Evolutionary conservation across 148 eudicot genomes (phyloP), one percentile per base, ranked within the genome.

Genomic region (Cornus kousa): DNA sequence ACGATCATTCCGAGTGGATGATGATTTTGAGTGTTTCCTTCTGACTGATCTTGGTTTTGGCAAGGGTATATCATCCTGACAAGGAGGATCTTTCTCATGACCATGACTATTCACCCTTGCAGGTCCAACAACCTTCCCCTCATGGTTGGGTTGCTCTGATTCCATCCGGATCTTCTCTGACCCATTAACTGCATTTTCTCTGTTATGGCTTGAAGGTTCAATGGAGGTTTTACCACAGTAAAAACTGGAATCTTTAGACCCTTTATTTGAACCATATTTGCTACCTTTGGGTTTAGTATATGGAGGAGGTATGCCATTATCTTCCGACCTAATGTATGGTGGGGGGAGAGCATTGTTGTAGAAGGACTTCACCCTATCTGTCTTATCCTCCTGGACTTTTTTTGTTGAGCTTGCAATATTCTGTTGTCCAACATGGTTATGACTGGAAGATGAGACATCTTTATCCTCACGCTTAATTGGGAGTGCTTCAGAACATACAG

Each of bases 41-140:
- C 94, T 79, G 35, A 78, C 80, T 66, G 97, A 90, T 85, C 94
- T 86, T 55, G 97, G 86, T 83, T 83, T 90, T 48, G 97, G 89
- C 40, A 89, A 82, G 67, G 87, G 90, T 35, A 84, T 78, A 62
- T 79, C 86, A 68, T 87, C 85, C 72, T 53, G 97, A 87, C 40
- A 89, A 82, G 57, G 84, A 88, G 35, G 82, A 71, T 87, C 89
- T 19, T 91, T 88, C 73, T 78, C 84, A 64, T 83, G 82, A 68
- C 57, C 82, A 24, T 71, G 77, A 31, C 72, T 84, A 65, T 77
- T 77, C 23, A 5, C 73, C 59, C 78, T 78, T 57, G 78, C 79
- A 23, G 65, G 70, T 23, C 48, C 77, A 80, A 17, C 71, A 32
- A 17, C 66, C 68, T 70, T 65, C 9, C 74, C 73, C 67, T 80